phyloP scores from a whole-genome alignment of 192 early-diverging fungal genomes.

The Glomus cerebriforme region DNA sequence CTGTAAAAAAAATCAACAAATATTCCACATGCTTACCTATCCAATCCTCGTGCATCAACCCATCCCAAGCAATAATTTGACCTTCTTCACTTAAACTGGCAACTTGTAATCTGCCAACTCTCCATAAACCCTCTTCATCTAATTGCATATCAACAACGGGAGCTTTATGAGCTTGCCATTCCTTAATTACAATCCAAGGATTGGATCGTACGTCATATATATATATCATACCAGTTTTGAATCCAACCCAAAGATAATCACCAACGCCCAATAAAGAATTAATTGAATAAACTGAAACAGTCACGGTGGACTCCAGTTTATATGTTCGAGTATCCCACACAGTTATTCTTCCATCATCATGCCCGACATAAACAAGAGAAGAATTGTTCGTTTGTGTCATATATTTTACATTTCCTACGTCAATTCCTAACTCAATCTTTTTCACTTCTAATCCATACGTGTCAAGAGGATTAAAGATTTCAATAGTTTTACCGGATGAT shows the following conservation, averaged over 20 bases:
- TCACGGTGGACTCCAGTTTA: conserved; percentile 50
- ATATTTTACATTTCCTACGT: conserved; percentile 60
- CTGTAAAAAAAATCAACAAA: not conserved
- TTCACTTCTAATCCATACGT: conserved; percentile 33
- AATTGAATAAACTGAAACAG: conserved; percentile 68
- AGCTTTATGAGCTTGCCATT: conserved; percentile 66
- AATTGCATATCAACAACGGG: conserved; percentile 49
- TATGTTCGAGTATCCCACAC: conserved; percentile 62
- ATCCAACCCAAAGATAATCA: conserved; percentile 76
- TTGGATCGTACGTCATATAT: conserved; percentile 58
- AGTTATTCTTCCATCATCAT: conserved; percentile 79
- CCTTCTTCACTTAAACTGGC: conserved; percentile 65
- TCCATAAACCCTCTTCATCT: conserved; percentile 60
- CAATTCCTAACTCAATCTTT: conserved; percentile 46
- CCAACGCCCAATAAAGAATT: conserved; percentile 63
- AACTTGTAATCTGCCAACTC: conserved; percentile 54
- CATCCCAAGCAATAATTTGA: conserved; percentile 75
- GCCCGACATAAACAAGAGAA: conserved; percentile 63
- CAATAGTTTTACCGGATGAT: conserved; percentile 55
- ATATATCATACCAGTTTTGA: conserved; percentile 74
- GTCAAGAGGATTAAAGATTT: conserved; percentile 53
- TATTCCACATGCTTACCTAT: conserved; percentile 46
- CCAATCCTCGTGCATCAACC: conserved; percentile 68
- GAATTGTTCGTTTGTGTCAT: conserved; percentile 53
- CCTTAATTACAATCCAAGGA: conserved; percentile 59